A percentile compares a stretch with the other conserved stretches of the same genome.
Conservation (phyloP, 805 yeast species). For the Clavispora asparagi region DNA sequence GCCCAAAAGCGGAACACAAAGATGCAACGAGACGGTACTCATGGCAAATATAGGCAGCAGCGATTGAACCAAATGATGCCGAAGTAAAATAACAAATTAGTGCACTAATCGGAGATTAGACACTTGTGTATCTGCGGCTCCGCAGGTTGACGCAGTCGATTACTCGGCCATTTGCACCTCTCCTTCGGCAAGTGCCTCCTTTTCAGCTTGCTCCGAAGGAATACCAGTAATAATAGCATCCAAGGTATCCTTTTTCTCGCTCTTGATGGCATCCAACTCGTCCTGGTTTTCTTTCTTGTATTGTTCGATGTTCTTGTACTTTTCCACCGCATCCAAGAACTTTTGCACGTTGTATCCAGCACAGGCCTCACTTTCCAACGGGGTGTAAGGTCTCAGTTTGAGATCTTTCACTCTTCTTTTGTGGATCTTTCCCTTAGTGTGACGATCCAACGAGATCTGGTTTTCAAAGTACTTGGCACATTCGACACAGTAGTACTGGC, state of each 20-base stretch:
- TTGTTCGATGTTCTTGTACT: slow-evolving; percentile 44
- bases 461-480: slow-evolving; percentile 91
- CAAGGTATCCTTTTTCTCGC: slow-evolving; percentile 34
- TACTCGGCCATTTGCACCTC: slow-evolving; percentile 5
- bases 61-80: neutral
- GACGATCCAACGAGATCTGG: slow-evolving; percentile 66
- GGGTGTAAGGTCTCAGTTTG: slow-evolving; percentile 76
- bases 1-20: neutral
- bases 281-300: slow-evolving; percentile 40
- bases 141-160: no score
- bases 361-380: slow-evolving; percentile 87
- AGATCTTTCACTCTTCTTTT: slow-evolving; percentile 79
- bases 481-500: slow-evolving; percentile 89
- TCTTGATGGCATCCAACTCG: slow-evolving; percentile 30
- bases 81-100: neutral
- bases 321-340: slow-evolving; percentile 59
- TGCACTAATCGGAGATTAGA: no score
- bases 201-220: slow-evolving; percentile 18
- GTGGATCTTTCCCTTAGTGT: slow-evolving; percentile 72
- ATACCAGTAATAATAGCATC: slow-evolving; percentile 32
- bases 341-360: slow-evolving; percentile 70
- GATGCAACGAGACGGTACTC: neutral
- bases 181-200: neutral
- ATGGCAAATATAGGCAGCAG: neutral
- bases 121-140: neutral